These are phyloP conservation scores for Cercospora zeae-maydis DNA, from an alignment of 2,329 filamentous ascomycete genomes.

Conservation along the genomic window DNA sequence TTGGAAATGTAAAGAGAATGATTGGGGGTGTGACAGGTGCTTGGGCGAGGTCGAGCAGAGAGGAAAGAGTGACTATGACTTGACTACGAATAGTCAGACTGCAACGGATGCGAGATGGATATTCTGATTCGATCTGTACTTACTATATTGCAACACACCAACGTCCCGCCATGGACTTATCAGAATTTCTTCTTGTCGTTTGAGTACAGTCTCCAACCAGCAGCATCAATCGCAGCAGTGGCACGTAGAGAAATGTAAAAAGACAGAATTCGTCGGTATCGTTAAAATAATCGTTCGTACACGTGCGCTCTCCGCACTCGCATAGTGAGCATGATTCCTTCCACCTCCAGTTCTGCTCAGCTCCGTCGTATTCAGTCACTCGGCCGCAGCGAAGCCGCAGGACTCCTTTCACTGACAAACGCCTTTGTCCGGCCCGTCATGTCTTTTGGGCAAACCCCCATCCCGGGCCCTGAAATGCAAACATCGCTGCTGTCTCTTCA, in stretches of 20 bases:
- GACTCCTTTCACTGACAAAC: neutral
- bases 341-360: neutral
- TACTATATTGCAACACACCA: neutral
- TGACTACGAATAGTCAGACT: neutral
- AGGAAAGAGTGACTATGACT: too few relatives aligned
- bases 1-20: neutral
- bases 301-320: neutral
- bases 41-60: neutral
- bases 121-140: neutral
- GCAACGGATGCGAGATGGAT: neutral
- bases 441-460: neutral
- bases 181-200: neutral
- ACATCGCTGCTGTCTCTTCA: neutral
- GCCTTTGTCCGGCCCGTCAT: neutral
- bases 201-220: neutral
- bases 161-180: neutral
- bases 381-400: neutral
- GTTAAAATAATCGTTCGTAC: neutral
- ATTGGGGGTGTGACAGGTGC: neutral
- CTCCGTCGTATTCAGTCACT: neutral
- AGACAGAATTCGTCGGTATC: neutral
- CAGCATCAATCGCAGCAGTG: neutral
- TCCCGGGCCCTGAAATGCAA: neutral
- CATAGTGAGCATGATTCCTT: neutral
- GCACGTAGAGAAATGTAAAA: neutral